These are phyloP conservation scores for Chimonanthus salicifolius DNA, from an alignment of 164 flowering plant genomes.

Conservation along the genomic window DNA sequence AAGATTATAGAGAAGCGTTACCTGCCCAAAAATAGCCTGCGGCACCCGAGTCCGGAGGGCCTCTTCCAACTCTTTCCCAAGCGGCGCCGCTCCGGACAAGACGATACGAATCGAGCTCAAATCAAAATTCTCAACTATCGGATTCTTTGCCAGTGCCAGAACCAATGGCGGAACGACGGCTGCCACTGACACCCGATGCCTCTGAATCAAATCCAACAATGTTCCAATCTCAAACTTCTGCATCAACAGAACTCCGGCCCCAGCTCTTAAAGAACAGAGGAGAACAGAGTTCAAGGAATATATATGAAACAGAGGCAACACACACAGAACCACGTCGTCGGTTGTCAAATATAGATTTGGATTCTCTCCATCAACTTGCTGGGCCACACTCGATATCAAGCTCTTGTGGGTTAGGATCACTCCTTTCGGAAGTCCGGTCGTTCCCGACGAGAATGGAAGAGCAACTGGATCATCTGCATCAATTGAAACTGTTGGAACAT, in stretches of 20 bases:
- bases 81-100: conserved; percentile 75
- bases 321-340: conserved; percentile 66
- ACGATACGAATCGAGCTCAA: conserved; percentile 57
- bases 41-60: conserved; percentile 49
- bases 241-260: conserved; percentile 56
- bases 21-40: conserved; percentile 66
- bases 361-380: conserved; percentile 83
- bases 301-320: conserved; percentile 78
- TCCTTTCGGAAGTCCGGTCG: conserved; percentile 81
- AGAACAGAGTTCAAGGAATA: conserved; percentile 55
- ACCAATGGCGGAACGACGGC: conserved; percentile 77
- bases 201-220: conserved; percentile 46
- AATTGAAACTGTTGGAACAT: conserved; percentile 23
- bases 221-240: conserved; percentile 67
- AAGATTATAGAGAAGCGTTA: conserved; percentile 2
- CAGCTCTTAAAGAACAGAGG: conserved; percentile 53
- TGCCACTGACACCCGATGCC: conserved; percentile 50
- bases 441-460: conserved; percentile 83
- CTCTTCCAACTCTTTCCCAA: conserved; percentile 68
- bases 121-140: conserved; percentile 44
- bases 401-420: conserved; percentile 69
- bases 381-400: conserved; percentile 68
- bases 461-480: conserved; percentile 54
- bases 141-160: conserved; percentile 61
- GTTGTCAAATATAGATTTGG: conserved; percentile 48